Evolutionary conservation across 495 filamentous ascomycete species (phyloP).

Genomic region (Penicillium diatomitis): DNA sequence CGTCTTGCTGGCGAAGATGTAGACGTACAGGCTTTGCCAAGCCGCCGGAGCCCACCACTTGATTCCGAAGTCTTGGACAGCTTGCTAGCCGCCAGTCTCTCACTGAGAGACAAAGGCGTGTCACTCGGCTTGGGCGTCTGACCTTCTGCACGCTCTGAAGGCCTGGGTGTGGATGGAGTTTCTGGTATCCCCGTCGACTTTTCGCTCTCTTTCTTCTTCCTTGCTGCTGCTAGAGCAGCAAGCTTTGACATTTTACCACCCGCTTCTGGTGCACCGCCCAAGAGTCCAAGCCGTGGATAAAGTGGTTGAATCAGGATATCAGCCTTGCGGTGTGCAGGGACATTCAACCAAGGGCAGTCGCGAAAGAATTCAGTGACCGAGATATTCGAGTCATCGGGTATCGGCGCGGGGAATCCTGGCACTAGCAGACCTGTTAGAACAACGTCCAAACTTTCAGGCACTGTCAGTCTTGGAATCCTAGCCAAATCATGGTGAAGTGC

Average conservation of each 20-base stretch:
- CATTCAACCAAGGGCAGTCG: constrained; percentile 78
- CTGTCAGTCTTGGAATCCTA: constrained; percentile 27
- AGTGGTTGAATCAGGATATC: constrained; percentile 56
- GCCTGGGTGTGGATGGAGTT: constrained; percentile 1
- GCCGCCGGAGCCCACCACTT: constrained; percentile 12
- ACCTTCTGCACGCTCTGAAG: constrained; percentile 8
- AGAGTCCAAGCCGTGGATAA: constrained; percentile 50
- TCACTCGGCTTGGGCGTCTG: constrained; percentile 15
- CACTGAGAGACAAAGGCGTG: constrained; percentile 21
- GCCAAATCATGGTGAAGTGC: constrained; percentile 2
- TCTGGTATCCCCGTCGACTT: constrained; percentile 32
- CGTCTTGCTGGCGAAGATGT: constrained; percentile 11
- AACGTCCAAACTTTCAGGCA: constrained; percentile 21
- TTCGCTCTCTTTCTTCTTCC: constrained; percentile 69
- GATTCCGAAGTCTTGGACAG: constrained; percentile 21
- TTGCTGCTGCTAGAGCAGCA: constrained; percentile 76
- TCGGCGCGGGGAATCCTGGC: constrained; percentile 25
- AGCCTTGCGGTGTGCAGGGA: constrained; percentile 59
- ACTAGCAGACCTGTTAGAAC: constrained; percentile 41
- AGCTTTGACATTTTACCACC: constrained; percentile 75
- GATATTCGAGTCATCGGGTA: constrained; percentile 20
- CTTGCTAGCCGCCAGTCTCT: constrained; percentile 30
- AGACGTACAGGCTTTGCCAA: constrained; percentile 14
- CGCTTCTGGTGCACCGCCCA: constrained; percentile 62
- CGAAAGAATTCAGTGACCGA: constrained; percentile 58